Conservation (phyloP, 345 rosid species). For the Syzygium jambos region DNA sequence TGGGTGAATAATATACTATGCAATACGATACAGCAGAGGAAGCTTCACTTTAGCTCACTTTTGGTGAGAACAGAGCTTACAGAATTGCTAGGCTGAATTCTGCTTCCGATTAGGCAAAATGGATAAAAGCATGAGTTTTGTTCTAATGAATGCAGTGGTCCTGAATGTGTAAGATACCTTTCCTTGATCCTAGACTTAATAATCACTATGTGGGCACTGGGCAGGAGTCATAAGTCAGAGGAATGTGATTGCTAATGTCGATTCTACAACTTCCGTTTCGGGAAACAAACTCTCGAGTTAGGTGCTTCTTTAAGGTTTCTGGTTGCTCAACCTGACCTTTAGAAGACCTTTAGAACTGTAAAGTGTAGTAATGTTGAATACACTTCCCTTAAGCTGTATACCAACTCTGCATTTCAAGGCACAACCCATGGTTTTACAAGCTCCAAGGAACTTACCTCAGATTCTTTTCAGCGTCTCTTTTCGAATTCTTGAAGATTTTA, state of each 20-base stretch:
- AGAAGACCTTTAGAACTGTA: background rate
- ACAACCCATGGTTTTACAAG: no score
- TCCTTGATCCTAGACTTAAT: background rate
- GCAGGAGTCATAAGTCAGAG: background rate
- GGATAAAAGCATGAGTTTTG: background rate
- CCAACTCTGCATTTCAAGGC: no score
- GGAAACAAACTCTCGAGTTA: no score
- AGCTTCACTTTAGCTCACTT: background rate
- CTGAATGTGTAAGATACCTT: background rate
- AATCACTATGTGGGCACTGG: background rate
- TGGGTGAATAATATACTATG: background rate
- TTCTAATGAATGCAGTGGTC: background rate
- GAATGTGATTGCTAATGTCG: background rate
- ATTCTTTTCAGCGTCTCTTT: no score
- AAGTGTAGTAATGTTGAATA: no score
- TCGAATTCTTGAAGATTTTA: no score
- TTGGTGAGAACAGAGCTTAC: background rate
- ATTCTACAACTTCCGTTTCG: background rate
- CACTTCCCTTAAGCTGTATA: no score
- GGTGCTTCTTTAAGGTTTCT: no score
- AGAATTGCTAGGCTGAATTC: background rate
- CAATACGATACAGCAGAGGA: background rate
- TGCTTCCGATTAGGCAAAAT: background rate
- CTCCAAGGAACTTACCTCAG: no score
- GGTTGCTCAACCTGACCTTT: no score